Base-by-base conservation (phyloP, 371 early-diverging fungal genomes). In the Mortierella sp. region DNA sequence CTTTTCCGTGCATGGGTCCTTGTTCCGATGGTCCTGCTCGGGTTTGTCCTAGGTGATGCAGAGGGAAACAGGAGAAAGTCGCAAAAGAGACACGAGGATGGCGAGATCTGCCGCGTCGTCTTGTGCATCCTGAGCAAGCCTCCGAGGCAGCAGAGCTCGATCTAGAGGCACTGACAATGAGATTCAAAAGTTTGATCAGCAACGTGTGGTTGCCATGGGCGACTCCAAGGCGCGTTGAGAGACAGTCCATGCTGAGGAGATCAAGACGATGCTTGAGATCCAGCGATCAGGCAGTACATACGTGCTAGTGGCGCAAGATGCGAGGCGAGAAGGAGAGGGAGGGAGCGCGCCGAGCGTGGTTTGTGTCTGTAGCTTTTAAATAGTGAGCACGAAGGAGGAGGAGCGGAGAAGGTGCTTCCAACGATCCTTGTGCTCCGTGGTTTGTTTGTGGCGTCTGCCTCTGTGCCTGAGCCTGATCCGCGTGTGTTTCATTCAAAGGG, bases 51-150 rank as follows among this genome's bases (percentile, higher is more conserved):
- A 14, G 57, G 17, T 28, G 60, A 19, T 7, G 45, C 24, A 16
- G 57, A 59, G 3, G 63, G 24, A 3, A 65, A 29, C 31, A 67
- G 45, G 34, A 63, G 74, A 41, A 73, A 55, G 55, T 73, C 74
- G 59, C 74, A 73, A 55, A 73, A 67, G 63, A 67, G 37, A 37
- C 74, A 73, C 27, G 59, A 70, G 22, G 69, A 54, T 53, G 72
- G 60, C 45, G 67, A 66, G 58, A 73, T 67, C 63, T 67, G 67
- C 53, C 74, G 54, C 27, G 74, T 67, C 43, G 74, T 61, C 63
- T 59, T 73, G 68, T 73, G 74, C 74, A 73, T 73, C 50, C 61
- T 56, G 40, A 52, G 37, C 56, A 21, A 24, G 19, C 14, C 28
- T 27, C 25, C 22, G 45, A 10, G n/a, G n/a, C 19, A 22, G 22